Percentiles rank a stretch among this genome's conserved stretches.
phyloP scores from a whole-genome alignment of 2,329 filamentous ascomycete species.

The Colletotrichum theobromicola region DNA sequence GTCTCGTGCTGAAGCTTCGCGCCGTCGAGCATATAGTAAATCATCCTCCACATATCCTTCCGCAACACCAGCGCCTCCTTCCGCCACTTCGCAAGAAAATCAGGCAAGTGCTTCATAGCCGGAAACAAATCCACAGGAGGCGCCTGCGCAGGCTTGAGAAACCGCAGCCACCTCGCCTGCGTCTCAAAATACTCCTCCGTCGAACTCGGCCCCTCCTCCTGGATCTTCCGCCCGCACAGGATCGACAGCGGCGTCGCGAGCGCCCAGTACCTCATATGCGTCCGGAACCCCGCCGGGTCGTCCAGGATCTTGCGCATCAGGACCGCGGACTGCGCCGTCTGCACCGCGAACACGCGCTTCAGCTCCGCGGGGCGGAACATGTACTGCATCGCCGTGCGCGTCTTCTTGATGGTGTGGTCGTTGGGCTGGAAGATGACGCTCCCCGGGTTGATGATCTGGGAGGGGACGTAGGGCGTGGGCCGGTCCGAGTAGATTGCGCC shows the following conservation, averaged over 20 bases:
- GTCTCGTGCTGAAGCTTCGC: constrained; percentile 32
- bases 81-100: constrained; percentile 52
- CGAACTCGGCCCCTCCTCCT: constrained; percentile 18
- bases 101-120: constrained; percentile 44
- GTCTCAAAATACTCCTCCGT: constrained; percentile 24
- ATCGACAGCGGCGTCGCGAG: constrained; percentile 28
- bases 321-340: constrained; percentile 25
- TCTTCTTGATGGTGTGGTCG: constrained; percentile 1
- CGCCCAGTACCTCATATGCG: constrained; percentile 26
- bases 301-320: constrained; percentile 24
- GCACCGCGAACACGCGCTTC: constrained; percentile 17
- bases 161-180: constrained; percentile 26
- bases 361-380: constrained; percentile 27
- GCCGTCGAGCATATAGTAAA: constrained; percentile 40
- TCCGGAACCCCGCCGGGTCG: constrained; percentile 15
- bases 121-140: constrained; percentile 31
- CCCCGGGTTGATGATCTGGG: constrained; percentile 26
- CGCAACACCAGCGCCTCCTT: constrained; percentile 44
- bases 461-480: constrained; percentile 31
- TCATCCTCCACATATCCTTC: constrained; percentile 40
- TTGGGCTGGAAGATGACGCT: constrained; percentile 4
- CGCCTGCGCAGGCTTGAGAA: constrained; percentile 29
- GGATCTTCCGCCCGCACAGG: constrained; percentile 24
- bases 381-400: constrained; percentile 16
- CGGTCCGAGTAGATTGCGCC: constrained; percentile 42